phyloP scores from a whole-genome alignment of 1,284 basidiomycete species.

The Microbotryum violaceum region DNA sequence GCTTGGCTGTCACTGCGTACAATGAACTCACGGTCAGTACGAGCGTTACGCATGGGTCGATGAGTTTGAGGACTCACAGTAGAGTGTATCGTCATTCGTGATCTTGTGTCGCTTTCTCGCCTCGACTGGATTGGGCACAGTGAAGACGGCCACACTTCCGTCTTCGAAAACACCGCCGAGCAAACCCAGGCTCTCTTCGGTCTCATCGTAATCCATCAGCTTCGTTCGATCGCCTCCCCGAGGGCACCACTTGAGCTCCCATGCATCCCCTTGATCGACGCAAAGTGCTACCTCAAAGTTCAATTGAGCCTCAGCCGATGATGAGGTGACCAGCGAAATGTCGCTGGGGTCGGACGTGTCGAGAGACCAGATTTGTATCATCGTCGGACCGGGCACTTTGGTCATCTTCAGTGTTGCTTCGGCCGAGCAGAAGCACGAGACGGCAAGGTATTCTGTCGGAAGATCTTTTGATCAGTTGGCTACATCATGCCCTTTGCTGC shows the following conservation, averaged over 20 bases:
- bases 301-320: constrained; percentile 40
- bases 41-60: too few species aligned
- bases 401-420: constrained; percentile 10
- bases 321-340: constrained; percentile 1
- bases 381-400: background rate
- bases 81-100: background rate
- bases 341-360: constrained; percentile 10
- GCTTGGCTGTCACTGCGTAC: constrained; percentile 13
- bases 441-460: constrained; percentile 64
- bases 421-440: constrained; percentile 57
- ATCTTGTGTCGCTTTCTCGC: constrained; percentile 17
- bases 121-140: constrained; percentile 61
- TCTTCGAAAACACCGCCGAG: constrained; percentile 75
- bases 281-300: constrained; percentile 68
- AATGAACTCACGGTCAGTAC: too few species aligned
- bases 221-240: constrained; percentile 38
- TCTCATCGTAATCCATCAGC: constrained; percentile 7
- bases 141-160: constrained; percentile 65
- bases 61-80: too few species aligned
- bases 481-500: too few species aligned
- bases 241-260: constrained; percentile 81
- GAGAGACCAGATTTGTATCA: constrained; percentile 45
- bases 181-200: constrained; percentile 64
- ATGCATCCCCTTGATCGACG: constrained; percentile 52
- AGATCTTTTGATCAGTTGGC: too few species aligned